Evolutionary conservation across 139 green algal genomes (phyloP).

Genomic region (Chlamydomonas applanata): DNA sequence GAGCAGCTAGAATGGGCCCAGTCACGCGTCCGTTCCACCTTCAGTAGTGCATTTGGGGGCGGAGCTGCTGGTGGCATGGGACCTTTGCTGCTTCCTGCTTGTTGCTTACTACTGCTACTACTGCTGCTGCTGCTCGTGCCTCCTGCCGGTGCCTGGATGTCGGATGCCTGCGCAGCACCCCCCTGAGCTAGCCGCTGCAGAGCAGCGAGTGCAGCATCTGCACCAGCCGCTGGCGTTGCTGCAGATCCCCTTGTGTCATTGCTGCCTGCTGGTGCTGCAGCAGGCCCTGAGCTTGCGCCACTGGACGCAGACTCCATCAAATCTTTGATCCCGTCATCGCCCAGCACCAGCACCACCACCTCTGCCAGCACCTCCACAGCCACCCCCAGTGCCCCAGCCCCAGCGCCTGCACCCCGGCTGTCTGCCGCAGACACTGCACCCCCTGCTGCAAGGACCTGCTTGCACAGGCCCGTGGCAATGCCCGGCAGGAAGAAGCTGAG

Average conservation of each 20-base stretch:
- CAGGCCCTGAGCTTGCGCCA: conserved; percentile 5
- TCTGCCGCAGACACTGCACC: too few relatives aligned
- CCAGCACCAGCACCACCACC: conserved; percentile 16
- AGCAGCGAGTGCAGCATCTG: neutral
- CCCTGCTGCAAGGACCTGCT: conserved; percentile 48
- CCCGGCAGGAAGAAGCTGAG: conserved; percentile 73
- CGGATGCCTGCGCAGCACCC: neutral
- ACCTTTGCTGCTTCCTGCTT: too few relatives aligned
- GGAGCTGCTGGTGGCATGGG: too few relatives aligned
- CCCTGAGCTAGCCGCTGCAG: neutral
- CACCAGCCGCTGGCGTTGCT: conserved; percentile 5
- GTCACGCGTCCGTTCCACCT: conserved; percentile 22
- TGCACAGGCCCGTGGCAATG: conserved; percentile 51
- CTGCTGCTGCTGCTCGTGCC: too few relatives aligned
- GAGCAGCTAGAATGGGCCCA: conserved; percentile 47
- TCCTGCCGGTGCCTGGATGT: neutral
- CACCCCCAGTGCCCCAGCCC: conserved; percentile 22
- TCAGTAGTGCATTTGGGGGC: conserved; percentile 4
- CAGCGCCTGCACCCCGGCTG: conserved; percentile 2
- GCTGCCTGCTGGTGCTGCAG: too few relatives aligned
- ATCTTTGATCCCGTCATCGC: neutral
- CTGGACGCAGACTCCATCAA: conserved; percentile 8
- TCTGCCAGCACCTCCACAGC: conserved; percentile 34
- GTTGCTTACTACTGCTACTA: too few relatives aligned
- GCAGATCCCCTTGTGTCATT: neutral